phyloP scores from a whole-genome alignment of 2,329 filamentous ascomycete species.

The Fusarium sp. region DNA sequence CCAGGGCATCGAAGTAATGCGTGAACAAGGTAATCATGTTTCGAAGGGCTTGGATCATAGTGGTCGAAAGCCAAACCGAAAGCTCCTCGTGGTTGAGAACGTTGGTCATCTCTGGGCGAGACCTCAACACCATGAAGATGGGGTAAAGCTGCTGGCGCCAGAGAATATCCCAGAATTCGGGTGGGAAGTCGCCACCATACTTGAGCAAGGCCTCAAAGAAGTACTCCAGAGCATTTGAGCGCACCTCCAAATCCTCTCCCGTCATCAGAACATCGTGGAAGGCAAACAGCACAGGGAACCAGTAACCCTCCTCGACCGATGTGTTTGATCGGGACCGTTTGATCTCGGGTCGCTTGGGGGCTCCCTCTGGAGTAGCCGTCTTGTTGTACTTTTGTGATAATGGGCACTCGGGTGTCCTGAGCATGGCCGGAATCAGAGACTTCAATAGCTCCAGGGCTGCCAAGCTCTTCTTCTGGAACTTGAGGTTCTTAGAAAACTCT shows the following conservation, averaged over 20 bases:
- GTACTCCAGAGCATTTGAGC: conserved; percentile 91
- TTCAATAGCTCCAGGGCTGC: conserved; percentile 96
- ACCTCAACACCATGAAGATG: conserved; percentile 98
- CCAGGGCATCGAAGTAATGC: conserved; percentile 95
- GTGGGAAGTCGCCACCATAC: conserved; percentile 91
- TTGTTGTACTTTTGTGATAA: conserved; percentile 73
- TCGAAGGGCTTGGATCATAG: conserved; percentile 97
- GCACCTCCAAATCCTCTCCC: conserved; percentile 95
- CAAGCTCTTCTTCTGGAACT: conserved; percentile 98
- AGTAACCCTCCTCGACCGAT: conserved; percentile 95
- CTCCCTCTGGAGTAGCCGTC: conserved; percentile 57
- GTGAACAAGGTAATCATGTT: conserved; percentile 99
- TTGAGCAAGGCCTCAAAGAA: conserved; percentile 94
- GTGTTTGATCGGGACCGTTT: conserved; percentile 77
- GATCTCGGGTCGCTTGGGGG: conserved; percentile 58
- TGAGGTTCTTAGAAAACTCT: conserved; percentile 98
- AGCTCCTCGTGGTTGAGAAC: conserved; percentile 96
- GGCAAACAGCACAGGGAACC: conserved; percentile 97
- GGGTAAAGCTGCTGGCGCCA: conserved; percentile 98
- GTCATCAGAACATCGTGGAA: conserved; percentile 99
- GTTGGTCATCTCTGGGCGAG: conserved; percentile 95
- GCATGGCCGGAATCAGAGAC: conserved; percentile 92
- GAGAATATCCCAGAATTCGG: conserved; percentile 97
- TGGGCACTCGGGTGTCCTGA: conserved; percentile 94
- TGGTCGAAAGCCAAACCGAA: conserved; percentile 98